phyloP scores from a whole-genome alignment of 2,329 filamentous ascomycete genomes.

The Colletotrichum spinosum region DNA sequence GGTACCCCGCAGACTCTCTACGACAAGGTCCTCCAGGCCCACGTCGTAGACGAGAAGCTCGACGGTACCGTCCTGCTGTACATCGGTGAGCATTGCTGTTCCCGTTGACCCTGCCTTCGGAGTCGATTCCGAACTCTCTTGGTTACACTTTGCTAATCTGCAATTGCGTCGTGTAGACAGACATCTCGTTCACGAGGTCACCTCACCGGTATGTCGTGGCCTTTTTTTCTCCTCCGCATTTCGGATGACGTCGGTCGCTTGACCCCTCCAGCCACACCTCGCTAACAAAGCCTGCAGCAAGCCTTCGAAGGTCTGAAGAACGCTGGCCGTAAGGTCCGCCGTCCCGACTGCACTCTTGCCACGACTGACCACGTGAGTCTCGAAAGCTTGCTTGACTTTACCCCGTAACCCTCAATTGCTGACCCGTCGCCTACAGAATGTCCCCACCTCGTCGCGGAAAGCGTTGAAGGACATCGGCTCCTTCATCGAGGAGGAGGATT shows the following conservation, averaged over 20 bases:
- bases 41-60: constrained; percentile 94
- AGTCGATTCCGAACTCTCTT: background rate
- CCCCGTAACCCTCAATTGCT: constrained; percentile 1
- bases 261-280: constrained; percentile 25
- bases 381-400: background rate
- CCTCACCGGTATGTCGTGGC: constrained; percentile 76
- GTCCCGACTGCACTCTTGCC: constrained; percentile 95
- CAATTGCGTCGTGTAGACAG: constrained; percentile 69
- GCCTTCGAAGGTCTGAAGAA: constrained; percentile 96
- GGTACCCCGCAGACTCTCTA: constrained; percentile 86
- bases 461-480: constrained; percentile 92
- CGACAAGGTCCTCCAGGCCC: constrained; percentile 96
- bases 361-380: constrained; percentile 92
- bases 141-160: constrained; percentile 20
- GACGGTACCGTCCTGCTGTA: constrained; percentile 94
- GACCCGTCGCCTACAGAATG: constrained; percentile 72
- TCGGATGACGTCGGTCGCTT: constrained; percentile 31
- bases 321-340: constrained; percentile 85
- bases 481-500: constrained; percentile 96
- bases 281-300: constrained; percentile 69
- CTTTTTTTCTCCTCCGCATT: constrained; percentile 4
- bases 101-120: background rate
- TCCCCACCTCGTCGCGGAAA: constrained; percentile 91
- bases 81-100: constrained; percentile 74
- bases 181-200: constrained; percentile 98